phyloP scores from a whole-genome alignment of 2,329 filamentous ascomycete genomes.

The Penicillium capsulatum region DNA sequence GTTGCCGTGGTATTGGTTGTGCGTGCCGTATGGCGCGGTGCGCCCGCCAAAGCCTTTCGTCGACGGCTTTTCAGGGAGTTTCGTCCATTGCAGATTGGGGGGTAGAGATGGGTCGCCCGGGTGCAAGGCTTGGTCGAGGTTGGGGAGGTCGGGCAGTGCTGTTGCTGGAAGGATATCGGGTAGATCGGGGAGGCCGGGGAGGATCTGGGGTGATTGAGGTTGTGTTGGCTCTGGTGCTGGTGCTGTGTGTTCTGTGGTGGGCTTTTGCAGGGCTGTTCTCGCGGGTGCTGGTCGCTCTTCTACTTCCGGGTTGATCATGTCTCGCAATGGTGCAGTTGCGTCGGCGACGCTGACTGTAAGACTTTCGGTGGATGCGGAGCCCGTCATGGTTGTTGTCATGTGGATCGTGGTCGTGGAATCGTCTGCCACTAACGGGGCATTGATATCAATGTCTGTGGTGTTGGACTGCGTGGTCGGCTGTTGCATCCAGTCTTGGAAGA shows the following conservation, averaged over 20 bases:
- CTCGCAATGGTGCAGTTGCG: not conserved
- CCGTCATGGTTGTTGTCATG: slow-evolving; percentile 2
- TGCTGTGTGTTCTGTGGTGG: too few species aligned
- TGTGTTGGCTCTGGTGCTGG: slow-evolving; percentile 1
- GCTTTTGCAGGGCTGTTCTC: too few species aligned
- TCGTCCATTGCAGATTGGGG: slow-evolving; percentile 20
- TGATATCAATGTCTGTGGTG: not conserved
- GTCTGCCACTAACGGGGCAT: not conserved
- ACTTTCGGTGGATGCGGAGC: slow-evolving; percentile 9
- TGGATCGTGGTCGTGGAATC: slow-evolving; percentile 12
- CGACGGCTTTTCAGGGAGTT: slow-evolving; percentile 20
- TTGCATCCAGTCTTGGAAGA: slow-evolving; percentile 5
- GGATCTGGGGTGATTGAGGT: not conserved
- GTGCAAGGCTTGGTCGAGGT: slow-evolving; percentile 5
- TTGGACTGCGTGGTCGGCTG: too few species aligned
- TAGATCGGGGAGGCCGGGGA: slow-evolving; percentile 3
- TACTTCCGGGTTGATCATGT: not conserved
- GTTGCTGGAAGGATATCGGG: slow-evolving; percentile 11
- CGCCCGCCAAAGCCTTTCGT: slow-evolving; percentile 31
- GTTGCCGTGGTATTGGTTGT: slow-evolving; percentile 33
- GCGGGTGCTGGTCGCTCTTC: slow-evolving; percentile 9
- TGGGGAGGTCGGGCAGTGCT: slow-evolving; percentile 9
- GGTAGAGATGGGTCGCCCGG: slow-evolving; percentile 2
- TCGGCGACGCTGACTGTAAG: slow-evolving; percentile 8
- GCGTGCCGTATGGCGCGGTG: slow-evolving; percentile 20